Evolutionary conservation across 176 grass and related monocot genomes (phyloP).

Genomic region (Avena insularis): DNA sequence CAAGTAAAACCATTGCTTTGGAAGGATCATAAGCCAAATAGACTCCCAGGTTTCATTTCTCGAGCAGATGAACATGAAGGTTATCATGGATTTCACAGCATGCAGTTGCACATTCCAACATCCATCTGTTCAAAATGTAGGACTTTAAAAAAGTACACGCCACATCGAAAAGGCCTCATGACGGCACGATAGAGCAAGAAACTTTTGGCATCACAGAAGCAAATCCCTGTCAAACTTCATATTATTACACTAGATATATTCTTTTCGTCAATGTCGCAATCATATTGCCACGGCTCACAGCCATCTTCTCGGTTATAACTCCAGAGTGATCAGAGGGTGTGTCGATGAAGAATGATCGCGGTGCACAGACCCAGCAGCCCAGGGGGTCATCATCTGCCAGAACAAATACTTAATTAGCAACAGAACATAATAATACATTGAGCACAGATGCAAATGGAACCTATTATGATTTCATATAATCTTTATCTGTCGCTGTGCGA

Average conservation of each 20-base stretch:
- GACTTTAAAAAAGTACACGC: background rate
- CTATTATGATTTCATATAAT: background rate
- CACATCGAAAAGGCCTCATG: background rate
- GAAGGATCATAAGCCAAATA: background rate
- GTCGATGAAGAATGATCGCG: background rate
- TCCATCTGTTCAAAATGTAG: constrained; percentile 37
- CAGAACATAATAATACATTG: background rate
- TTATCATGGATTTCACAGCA: constrained; percentile 6
- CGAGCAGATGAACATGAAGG: background rate
- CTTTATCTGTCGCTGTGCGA: background rate
- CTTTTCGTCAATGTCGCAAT: constrained; percentile 47
- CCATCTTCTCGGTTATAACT: constrained; percentile 30
- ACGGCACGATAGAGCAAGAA: background rate
- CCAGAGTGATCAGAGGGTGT: constrained; percentile 25
- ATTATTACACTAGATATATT: constrained; percentile 51
- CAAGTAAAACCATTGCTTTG: background rate
- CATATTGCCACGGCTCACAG: constrained; percentile 24
- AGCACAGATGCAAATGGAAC: background rate
- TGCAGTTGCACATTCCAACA: constrained; percentile 24
- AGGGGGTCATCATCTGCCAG: constrained; percentile 44
- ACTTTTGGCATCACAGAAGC: constrained; percentile 38
- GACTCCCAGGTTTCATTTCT: background rate
- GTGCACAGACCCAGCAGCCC: background rate
- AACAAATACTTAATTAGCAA: constrained; percentile 31
- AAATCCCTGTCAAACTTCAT: constrained; percentile 40